Evolutionary conservation across 2,329 filamentous ascomycete species (phyloP).

Genomic region (Magnaporthiopsis incrustans): DNA sequence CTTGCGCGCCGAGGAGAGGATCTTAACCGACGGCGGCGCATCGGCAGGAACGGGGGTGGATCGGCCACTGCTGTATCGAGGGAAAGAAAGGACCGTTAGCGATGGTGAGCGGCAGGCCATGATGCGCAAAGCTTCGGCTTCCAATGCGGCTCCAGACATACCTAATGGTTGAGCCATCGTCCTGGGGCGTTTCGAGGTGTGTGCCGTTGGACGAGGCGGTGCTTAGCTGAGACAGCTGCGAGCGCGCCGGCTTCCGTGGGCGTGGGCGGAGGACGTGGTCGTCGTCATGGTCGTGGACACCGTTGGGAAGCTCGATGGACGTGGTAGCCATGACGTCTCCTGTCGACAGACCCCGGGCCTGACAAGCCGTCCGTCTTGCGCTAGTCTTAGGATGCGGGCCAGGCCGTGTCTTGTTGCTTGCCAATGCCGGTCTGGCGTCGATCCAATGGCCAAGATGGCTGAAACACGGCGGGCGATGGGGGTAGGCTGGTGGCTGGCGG

Average conservation of each 20-base stretch:
- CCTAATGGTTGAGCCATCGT: constrained; percentile 22
- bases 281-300: constrained; percentile 8
- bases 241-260: constrained; percentile 40
- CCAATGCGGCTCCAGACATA: neutral
- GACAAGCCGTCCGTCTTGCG: neutral
- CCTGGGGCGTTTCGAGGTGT: constrained; percentile 22
- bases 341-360: neutral
- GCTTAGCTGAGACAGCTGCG: constrained; percentile 36
- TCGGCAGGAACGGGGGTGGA: constrained; percentile 81
- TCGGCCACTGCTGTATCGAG: constrained; percentile 49
- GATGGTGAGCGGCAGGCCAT: neutral
- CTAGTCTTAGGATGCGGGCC: neutral
- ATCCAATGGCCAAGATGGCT: neutral
- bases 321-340: constrained; percentile 17
- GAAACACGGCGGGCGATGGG: neutral
- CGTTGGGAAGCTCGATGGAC: constrained; percentile 19
- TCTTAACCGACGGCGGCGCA: constrained; percentile 86
- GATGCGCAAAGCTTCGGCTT: neutral
- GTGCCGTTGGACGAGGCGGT: constrained; percentile 26
- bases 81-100: constrained; percentile 10
- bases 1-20: constrained; percentile 76
- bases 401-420: neutral
- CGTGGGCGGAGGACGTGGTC: constrained; percentile 41
- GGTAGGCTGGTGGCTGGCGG: too few relatives aligned
- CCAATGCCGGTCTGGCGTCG: neutral